Evolutionary conservation across 306 rosid species (phyloP).

Genomic region (Cucumis sativus): Cucumber_9930_V3 NC_026658.2:21872001-21872500

Average conservation of each 20-base stretch:
- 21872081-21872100: conserved; percentile 38
- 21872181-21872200: conserved; percentile 57
- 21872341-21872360: conserved; percentile 67
- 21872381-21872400: conserved; percentile 65
- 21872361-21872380: conserved; percentile 98
- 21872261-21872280: conserved; percentile 8
- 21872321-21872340: not conserved
- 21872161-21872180: conserved; percentile 80
- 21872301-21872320: not conserved
- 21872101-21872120: conserved; percentile 50
- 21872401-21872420: conserved; percentile 83
- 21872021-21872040: conserved; percentile 21
- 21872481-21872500: conserved; percentile 80
- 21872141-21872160: conserved; percentile 73
- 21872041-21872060: conserved; percentile 51
- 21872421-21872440: conserved; percentile 61
- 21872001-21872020: conserved; percentile 15
- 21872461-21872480: conserved; percentile 94
- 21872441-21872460: conserved; percentile 77
- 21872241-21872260: conserved; percentile 63
- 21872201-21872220: conserved; percentile 56
- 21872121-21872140: conserved; percentile 63
- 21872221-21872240: conserved; percentile 67
- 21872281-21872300: not conserved
- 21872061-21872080: conserved; percentile 67